A percentile compares a stretch with the other conserved stretches of the same genome.
These are phyloP conservation scores for Sedum album DNA, from an alignment of 164 flowering plant genomes.

Conservation along the genomic window DNA sequence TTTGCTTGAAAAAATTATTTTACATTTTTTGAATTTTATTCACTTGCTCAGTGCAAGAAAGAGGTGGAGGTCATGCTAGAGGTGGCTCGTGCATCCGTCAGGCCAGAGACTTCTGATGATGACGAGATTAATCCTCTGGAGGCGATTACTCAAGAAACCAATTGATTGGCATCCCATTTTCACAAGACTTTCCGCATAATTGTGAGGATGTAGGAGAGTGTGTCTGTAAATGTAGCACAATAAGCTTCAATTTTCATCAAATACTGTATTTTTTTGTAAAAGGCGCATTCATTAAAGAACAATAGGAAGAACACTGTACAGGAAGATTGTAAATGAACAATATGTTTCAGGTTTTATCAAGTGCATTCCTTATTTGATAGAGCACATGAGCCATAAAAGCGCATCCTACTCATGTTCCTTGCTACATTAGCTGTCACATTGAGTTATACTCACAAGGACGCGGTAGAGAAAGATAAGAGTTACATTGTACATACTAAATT, in stretches of 20 bases:
- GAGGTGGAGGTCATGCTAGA: constrained; percentile 64
- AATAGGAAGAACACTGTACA: neutral
- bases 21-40: too few species aligned
- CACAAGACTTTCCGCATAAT: neutral
- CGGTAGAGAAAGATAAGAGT: neutral
- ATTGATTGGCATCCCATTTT: neutral
- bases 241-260: too few species aligned
- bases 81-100: constrained; percentile 43
- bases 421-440: neutral
- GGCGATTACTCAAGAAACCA: neutral
- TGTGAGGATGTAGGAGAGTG: neutral
- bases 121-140: neutral
- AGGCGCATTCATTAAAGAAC: neutral
- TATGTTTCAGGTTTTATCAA: neutral
- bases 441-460: too few species aligned
- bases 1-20: too few species aligned
- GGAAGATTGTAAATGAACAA: neutral
- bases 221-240: too few species aligned
- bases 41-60: constrained; percentile 52
- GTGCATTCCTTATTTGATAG: neutral
- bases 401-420: too few species aligned
- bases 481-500: neutral
- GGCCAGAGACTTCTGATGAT: constrained; percentile 25
- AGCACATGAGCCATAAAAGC: neutral
- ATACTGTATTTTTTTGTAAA: neutral